These are phyloP conservation scores for Fusarium fujikuroi DNA, from an alignment of 2,329 filamentous ascomycete genomes.

Conservation along the genomic window DNA sequence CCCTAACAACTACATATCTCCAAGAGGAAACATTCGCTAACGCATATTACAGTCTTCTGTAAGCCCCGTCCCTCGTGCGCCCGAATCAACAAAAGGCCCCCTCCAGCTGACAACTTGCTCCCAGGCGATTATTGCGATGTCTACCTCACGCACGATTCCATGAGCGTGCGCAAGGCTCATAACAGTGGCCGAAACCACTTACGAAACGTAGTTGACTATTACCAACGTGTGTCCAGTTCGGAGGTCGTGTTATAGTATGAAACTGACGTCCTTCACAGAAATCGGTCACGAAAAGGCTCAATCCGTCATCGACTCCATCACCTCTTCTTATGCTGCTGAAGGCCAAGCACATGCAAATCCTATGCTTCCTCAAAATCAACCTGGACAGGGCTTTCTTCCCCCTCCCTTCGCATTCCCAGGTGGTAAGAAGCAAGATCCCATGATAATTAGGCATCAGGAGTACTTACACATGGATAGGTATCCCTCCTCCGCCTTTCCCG, in stretches of 20 bases:
- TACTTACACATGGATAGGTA: constrained; percentile 53
- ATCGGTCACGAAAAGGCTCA: constrained; percentile 99
- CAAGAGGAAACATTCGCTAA: constrained; percentile 50
- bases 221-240: constrained; percentile 75
- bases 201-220: constrained; percentile 98
- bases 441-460: constrained; percentile 18
- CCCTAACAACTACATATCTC: not conserved
- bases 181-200: constrained; percentile 97
- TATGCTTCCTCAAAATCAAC: constrained; percentile 78
- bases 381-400: constrained; percentile 62
- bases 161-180: constrained; percentile 99
- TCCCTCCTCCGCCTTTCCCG: constrained; percentile 70
- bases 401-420: constrained; percentile 73
- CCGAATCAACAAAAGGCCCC: constrained; percentile 14
- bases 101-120: constrained; percentile 47
- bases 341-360: constrained; percentile 89
- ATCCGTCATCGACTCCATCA: constrained; percentile 98
- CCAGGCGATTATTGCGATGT: constrained; percentile 97
- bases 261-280: constrained; percentile 63
- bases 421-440: constrained; percentile 49
- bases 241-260: not conserved
- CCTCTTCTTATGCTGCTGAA: constrained; percentile 92
- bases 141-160: constrained; percentile 99
- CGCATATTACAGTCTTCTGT: constrained; percentile 40
- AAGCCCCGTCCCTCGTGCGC: constrained; percentile 19